Evolutionary conservation across 2,329 filamentous ascomycete species (phyloP), one percentile per base, ranked within the genome.

Genomic region (Botrytis porri): DNA sequence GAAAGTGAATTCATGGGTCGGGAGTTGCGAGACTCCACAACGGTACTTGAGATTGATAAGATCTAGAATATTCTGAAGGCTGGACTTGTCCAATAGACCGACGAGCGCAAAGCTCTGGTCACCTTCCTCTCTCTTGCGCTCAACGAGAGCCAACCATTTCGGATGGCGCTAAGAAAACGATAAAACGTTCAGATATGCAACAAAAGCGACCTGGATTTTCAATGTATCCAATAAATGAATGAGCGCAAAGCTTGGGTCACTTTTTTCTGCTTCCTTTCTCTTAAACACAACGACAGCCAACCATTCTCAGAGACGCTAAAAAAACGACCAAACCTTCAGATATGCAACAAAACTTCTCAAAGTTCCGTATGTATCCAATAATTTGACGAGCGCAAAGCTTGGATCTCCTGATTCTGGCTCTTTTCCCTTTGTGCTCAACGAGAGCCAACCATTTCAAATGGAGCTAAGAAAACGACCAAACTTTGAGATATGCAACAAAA

Each of bases 401-500:
- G 54, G 54, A 14, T 59, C 54, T 6, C 37, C 6, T 8, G 4
- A 18, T 14, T 59, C 29, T 59, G 16, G 4, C 16, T 20, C 29
- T 51, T 25, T 51, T 51, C 32, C n/a, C 7, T 54, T 59, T 32
- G 4, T 4, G 12, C 14, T 32, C 54, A 32, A 32, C 16, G 14
- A 59, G 29, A 32, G 29, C 54, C 54, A 32, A 59, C 29, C 32
- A 60, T 37, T 32, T 9, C 32, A 22, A 25, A 41, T 14, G 12
- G 14, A 10, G 45, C 45, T 48, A 48, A 48, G 9, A 10, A 41
- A 14, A 12, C 10, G 0, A 9, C 3, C n/a, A 3, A 59, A 32
- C 20, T 59, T 57, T 59, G 22, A 59, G 57, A 59, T 22, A 35
- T 59, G 57, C 57, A 59, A 59, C 60, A 62, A 62, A 62, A 62